These are phyloP conservation scores for Tylopilus cervinicoccineus DNA, from an alignment of 768 basidiomycete genomes.

Conservation along the genomic window DNA sequence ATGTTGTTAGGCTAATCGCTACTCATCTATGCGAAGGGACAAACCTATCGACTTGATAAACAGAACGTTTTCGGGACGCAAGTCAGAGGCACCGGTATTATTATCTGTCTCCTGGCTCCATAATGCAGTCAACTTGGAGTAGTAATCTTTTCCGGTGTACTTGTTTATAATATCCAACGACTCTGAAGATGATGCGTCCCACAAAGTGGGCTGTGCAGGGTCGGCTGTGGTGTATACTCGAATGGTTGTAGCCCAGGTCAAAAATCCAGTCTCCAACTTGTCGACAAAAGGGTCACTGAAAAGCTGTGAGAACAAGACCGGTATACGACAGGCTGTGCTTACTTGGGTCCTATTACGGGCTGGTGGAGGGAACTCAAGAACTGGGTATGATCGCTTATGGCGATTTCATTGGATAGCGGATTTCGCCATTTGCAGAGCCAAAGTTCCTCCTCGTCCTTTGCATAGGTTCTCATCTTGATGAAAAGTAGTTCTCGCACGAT, in stretches of 20 bases:
- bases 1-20: no score
- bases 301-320: neutral
- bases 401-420: constrained; percentile 48
- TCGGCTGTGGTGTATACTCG: constrained; percentile 52
- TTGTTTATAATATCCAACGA: constrained; percentile 50
- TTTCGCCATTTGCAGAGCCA: constrained; percentile 74
- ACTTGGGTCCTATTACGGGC: constrained; percentile 37
- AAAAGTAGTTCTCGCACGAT: constrained; percentile 62
- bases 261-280: constrained; percentile 73
- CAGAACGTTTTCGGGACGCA: constrained; percentile 50
- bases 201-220: constrained; percentile 33
- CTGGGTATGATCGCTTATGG: constrained; percentile 42
- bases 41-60: constrained; percentile 49
- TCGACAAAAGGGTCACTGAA: constrained; percentile 57
- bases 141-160: constrained; percentile 50
- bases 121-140: constrained; percentile 53
- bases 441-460: constrained; percentile 56
- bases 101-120: constrained; percentile 83
- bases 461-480: constrained; percentile 75
- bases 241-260: constrained; percentile 64
- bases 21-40: constrained; percentile 32
- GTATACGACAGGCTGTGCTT: constrained; percentile 9
- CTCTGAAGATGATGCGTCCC: constrained; percentile 52
- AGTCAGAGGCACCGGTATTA: constrained; percentile 45
- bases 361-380: constrained; percentile 48